Conservation (phyloP, 148 eudicot species). For the Chenopodium berlandieri region DNA sequence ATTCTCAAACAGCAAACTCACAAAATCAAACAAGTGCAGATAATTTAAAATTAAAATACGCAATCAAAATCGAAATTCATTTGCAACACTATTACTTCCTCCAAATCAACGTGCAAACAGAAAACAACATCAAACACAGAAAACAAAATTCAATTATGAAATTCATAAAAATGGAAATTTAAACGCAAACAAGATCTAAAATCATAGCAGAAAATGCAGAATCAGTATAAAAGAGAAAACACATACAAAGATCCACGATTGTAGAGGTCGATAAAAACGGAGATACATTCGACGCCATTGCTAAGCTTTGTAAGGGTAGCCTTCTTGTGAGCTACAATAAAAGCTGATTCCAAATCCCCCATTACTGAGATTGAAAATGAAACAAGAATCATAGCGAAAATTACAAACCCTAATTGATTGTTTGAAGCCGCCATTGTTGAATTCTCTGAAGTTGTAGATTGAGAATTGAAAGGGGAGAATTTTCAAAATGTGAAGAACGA, state of each 20-base stretch:
- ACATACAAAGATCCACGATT: conserved; percentile 49
- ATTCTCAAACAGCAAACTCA: too few relatives aligned
- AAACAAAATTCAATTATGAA: too few relatives aligned
- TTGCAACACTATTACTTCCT: too few relatives aligned
- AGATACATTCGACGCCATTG: conserved; percentile 40
- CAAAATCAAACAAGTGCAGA: too few relatives aligned
- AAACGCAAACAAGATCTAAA: too few relatives aligned
- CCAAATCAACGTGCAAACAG: too few relatives aligned
- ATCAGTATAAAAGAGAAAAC: background rate
- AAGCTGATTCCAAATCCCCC: conserved; percentile 34
- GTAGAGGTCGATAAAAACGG: conserved; percentile 46
- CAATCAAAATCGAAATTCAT: too few relatives aligned
- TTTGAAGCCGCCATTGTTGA: conserved; percentile 28
- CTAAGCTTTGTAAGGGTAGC: conserved; percentile 38
- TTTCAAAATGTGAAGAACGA: background rate
- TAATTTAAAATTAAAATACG: too few relatives aligned
- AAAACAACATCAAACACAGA: too few relatives aligned
- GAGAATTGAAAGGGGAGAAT: background rate
- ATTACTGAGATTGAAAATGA: conserved; percentile 9
- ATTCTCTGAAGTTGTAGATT: background rate
- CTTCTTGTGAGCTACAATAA: conserved; percentile 59
- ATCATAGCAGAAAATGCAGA: too few relatives aligned
- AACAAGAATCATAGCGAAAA: conserved; percentile 18
- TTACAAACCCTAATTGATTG: background rate
- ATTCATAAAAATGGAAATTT: too few relatives aligned